These are phyloP conservation scores for Sporothrix sp. DNA, from an alignment of 2,329 filamentous ascomycete species.

Conservation along the genomic window DNA sequence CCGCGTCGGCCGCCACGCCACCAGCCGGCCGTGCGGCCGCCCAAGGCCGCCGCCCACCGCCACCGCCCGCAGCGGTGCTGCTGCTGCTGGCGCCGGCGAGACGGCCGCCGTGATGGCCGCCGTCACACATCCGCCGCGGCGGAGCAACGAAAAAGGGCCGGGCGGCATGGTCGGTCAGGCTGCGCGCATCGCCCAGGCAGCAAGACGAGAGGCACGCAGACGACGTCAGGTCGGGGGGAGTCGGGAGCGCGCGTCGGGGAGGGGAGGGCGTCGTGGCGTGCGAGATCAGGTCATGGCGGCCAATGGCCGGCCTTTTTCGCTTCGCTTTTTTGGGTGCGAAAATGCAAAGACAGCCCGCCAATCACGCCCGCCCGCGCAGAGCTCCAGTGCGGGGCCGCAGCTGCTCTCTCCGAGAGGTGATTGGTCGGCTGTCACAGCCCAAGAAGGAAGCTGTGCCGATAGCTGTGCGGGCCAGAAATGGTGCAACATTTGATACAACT, in stretches of 20 bases:
- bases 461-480: background rate
- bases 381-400: background rate
- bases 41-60: no score
- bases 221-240: no score
- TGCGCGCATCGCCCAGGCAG: background rate
- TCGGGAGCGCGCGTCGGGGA: no score
- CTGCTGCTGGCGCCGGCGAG: background rate
- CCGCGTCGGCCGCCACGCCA: no score
- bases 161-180: constrained; percentile 21
- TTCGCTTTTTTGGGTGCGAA: no score
- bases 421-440: background rate
- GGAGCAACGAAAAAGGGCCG: constrained; percentile 28
- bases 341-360: no score
- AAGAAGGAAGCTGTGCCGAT: background rate
- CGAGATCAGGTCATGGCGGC: no score
- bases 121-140: constrained; percentile 2
- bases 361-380: background rate
- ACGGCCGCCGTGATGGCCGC: background rate
- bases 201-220: no score
- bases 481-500: background rate
- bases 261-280: background rate
- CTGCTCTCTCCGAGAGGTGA: background rate
- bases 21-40: no score
- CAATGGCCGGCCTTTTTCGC: no score
- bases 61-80: background rate